These are phyloP conservation scores for Penicillium herquei DNA, from an alignment of 495 filamentous ascomycete genomes.

Conservation along the genomic window DNA sequence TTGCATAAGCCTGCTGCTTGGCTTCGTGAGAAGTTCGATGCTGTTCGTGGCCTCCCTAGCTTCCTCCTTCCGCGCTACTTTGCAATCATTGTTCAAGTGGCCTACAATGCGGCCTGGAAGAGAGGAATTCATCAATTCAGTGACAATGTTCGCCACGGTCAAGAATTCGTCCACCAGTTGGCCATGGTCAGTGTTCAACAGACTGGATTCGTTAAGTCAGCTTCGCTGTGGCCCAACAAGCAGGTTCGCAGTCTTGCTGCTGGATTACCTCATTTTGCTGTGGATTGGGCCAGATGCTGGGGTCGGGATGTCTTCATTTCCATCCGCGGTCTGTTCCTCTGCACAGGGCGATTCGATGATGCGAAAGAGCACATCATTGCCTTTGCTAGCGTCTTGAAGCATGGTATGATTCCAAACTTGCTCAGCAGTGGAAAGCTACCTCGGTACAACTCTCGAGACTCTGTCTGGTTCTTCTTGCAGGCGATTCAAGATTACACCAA, in stretches of 20 bases:
- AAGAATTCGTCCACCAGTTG: slow-evolving; percentile 80
- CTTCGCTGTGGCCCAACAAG: slow-evolving; percentile 84
- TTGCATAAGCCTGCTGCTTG: slow-evolving; percentile 67
- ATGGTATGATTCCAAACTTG: slow-evolving; percentile 98
- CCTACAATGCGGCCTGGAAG: slow-evolving; percentile 79
- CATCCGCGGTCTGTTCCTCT: slow-evolving; percentile 82
- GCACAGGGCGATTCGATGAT: slow-evolving; percentile 82
- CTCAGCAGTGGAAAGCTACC: slow-evolving; percentile 82
- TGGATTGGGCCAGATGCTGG: slow-evolving; percentile 95
- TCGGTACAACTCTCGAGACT: slow-evolving; percentile 95
- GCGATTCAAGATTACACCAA: slow-evolving; percentile 89
- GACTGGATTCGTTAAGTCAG: slow-evolving; percentile 83
- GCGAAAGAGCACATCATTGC: slow-evolving; percentile 92
- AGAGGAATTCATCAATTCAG: slow-evolving; percentile 75
- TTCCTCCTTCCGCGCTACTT: slow-evolving; percentile 94
- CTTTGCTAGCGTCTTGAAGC: slow-evolving; percentile 95
- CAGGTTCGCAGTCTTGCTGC: slow-evolving; percentile 85
- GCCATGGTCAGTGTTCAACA: slow-evolving; percentile 88
- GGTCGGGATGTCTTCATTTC: slow-evolving; percentile 97
- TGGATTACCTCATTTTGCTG: slow-evolving; percentile 91
- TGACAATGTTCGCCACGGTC: slow-evolving; percentile 71
- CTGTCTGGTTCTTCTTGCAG: slow-evolving; percentile 96
- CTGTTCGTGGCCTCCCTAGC: slow-evolving; percentile 77
- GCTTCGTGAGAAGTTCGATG: slow-evolving; percentile 80
- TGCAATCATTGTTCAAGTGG: slow-evolving; percentile 80